These are phyloP conservation scores for Saccharomycopsis javanensis DNA, from an alignment of 805 yeast species.

Conservation along the genomic window DNA sequence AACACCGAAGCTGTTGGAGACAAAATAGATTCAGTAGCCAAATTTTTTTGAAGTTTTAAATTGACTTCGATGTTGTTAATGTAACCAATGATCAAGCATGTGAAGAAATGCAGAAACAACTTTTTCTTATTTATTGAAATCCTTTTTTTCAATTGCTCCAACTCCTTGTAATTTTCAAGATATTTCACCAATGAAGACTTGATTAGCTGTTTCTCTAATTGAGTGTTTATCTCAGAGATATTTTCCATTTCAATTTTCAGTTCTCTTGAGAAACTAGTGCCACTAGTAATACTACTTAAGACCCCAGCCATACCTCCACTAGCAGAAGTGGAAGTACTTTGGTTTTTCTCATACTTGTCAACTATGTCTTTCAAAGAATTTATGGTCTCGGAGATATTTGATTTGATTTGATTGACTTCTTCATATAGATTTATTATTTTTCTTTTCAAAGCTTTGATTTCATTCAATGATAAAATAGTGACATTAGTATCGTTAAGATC, in stretches of 20 bases:
- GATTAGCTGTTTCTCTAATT: slow-evolving; percentile 17
- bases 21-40: slow-evolving; percentile 3
- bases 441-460: slow-evolving; percentile 15
- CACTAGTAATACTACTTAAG: neutral
- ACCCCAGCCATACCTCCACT: neutral
- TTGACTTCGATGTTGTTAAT: slow-evolving; percentile 18
- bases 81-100: slow-evolving; percentile 18
- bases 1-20: neutral
- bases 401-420: slow-evolving; percentile 2
- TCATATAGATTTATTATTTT: neutral
- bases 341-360: slow-evolving; percentile 6
- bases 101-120: slow-evolving; percentile 17
- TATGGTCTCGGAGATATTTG: slow-evolving; percentile 1
- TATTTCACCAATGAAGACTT: slow-evolving; percentile 11
- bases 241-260: slow-evolving; percentile 16
- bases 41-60: slow-evolving; percentile 18
- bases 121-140: slow-evolving; percentile 9
- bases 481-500: neutral
- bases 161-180: slow-evolving; percentile 1
- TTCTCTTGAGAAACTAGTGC: slow-evolving; percentile 7
- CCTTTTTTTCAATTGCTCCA: slow-evolving; percentile 2
- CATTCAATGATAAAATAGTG: slow-evolving; percentile 16
- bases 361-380: slow-evolving; percentile 13
- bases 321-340: neutral
- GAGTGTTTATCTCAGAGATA: slow-evolving; percentile 11